Conservation (phyloP, 2,329 filamentous ascomycete species). For the Scleromitrula shiraiana region DNA sequence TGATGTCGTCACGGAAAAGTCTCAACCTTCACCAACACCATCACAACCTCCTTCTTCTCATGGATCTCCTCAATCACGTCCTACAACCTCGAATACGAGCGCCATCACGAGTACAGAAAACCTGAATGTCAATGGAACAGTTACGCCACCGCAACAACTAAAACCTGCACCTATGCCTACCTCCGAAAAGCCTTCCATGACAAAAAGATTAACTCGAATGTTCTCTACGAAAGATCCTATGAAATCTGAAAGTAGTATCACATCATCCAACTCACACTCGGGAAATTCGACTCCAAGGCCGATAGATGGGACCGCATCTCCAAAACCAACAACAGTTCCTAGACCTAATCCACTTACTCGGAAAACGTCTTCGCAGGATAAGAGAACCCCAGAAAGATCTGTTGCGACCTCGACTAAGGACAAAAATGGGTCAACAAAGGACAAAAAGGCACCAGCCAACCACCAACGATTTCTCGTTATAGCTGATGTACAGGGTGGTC, state of each 20-base stretch:
- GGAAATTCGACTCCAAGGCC: slow-evolving; percentile 29
- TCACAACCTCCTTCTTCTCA: slow-evolving; percentile 23
- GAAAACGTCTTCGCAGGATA: slow-evolving; percentile 39
- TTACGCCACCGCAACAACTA: slow-evolving; percentile 25
- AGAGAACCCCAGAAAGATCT: slow-evolving; percentile 24
- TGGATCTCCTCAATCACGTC: slow-evolving; percentile 22
- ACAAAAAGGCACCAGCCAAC: slow-evolving; percentile 23
- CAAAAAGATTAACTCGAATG: slow-evolving; percentile 57
- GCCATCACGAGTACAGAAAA: slow-evolving; percentile 23
- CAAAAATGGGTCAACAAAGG: slow-evolving; percentile 15
- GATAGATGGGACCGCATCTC: slow-evolving; percentile 13
- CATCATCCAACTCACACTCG: slow-evolving; percentile 20
- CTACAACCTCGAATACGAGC: slow-evolving; percentile 19
- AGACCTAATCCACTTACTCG: slow-evolving; percentile 35
- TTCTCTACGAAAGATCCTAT: slow-evolving; percentile 50
- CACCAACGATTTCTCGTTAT: slow-evolving; percentile 43
- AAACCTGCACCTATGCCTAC: slow-evolving; percentile 17
- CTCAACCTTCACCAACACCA: slow-evolving; percentile 19
- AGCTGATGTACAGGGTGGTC: slow-evolving; percentile 53
- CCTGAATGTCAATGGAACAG: slow-evolving; percentile 22
- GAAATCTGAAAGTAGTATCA: slow-evolving; percentile 21
- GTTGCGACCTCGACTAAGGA: slow-evolving; percentile 19
- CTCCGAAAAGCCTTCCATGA: slow-evolving; percentile 51
- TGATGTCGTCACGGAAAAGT: slow-evolving; percentile 15
- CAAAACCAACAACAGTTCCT: slow-evolving; percentile 22